These are phyloP conservation scores for Thalia dealbata DNA, from an alignment of 176 grass and related monocot genomes.

Conservation along the genomic window DNA sequence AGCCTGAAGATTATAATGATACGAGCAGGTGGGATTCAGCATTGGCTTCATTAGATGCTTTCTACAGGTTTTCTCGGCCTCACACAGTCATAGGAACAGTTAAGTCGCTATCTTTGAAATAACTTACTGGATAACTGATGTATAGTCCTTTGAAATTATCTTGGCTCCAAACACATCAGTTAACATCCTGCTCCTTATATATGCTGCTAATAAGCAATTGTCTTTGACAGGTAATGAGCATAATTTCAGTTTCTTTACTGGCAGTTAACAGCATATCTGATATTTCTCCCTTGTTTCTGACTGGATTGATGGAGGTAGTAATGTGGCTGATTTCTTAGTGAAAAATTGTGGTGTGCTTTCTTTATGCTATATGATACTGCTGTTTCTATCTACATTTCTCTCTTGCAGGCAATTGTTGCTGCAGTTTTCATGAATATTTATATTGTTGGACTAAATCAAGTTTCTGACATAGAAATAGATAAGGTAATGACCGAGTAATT, in stretches of 20 bases:
- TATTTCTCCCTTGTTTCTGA: conserved; percentile 71
- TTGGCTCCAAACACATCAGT: not conserved
- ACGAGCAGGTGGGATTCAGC: conserved; percentile 43
- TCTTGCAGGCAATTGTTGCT: conserved; percentile 12
- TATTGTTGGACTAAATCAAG: conserved; percentile 95
- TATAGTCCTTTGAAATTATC: not conserved
- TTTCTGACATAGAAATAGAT: conserved; percentile 94
- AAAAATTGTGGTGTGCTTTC: conserved; percentile 1
- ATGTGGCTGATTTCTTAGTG: conserved; percentile 8
- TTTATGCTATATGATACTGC: not conserved
- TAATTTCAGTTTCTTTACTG: conserved; percentile 91
- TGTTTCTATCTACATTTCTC: not conserved
- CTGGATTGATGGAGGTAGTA: conserved; percentile 72
- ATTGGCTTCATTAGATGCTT: conserved; percentile 61
- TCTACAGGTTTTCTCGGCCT: conserved; percentile 96
- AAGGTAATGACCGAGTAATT: conserved; percentile 42
- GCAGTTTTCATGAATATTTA: conserved; percentile 99
- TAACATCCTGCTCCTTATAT: conserved; percentile 2
- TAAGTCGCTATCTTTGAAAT: conserved; percentile 29
- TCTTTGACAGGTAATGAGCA: conserved; percentile 77
- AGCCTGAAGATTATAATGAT: conserved; percentile 41
- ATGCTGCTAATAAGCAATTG: conserved; percentile 25
- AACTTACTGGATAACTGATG: not conserved
- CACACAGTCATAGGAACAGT: conserved; percentile 99
- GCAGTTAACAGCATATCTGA: conserved; percentile 66